Conservation (phyloP, 2,329 filamentous ascomycete genomes). For the Fusarium equiseti region DNA sequence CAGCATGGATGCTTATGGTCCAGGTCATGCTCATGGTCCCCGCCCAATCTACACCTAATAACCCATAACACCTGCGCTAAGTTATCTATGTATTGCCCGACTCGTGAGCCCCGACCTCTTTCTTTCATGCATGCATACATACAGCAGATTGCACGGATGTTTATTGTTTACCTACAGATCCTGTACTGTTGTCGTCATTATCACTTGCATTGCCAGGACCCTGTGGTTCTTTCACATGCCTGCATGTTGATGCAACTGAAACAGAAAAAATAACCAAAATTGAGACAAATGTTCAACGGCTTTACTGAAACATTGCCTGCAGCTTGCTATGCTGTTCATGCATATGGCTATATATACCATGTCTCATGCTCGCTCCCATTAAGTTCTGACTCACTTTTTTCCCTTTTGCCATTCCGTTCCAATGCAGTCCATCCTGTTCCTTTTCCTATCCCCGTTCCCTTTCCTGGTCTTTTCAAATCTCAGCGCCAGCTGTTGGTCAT, state of each 20-base stretch:
- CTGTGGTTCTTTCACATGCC: constrained; percentile 29
- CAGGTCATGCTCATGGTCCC: constrained; percentile 4
- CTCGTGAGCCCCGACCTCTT: constrained; percentile 30
- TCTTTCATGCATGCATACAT: constrained; percentile 19
- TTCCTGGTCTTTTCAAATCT: neutral
- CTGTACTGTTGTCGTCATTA: constrained; percentile 37
- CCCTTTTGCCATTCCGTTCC: constrained; percentile 31
- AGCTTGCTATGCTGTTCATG: constrained; percentile 26
- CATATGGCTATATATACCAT: constrained; percentile 31
- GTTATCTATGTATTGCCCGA: constrained; percentile 28
- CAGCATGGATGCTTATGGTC: constrained; percentile 4
- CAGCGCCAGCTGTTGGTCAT: constrained; percentile 17
- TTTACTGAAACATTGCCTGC: constrained; percentile 25
- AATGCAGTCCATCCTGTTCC: neutral
- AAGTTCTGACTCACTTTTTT: constrained; percentile 29
- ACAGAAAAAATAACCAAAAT: neutral
- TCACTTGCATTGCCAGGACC: constrained; percentile 30
- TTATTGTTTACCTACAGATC: constrained; percentile 27
- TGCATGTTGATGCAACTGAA: constrained; percentile 5
- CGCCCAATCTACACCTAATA: constrained; percentile 22
- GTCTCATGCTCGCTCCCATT: constrained; percentile 30
- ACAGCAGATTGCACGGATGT: constrained; percentile 5
- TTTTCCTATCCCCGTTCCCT: neutral
- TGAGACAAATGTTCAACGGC: constrained; percentile 11
- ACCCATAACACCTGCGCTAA: constrained; percentile 9